Base-by-base conservation (phyloP, 371 early-diverging fungal genomes). In the Rhizopus stolonifer region DNA sequence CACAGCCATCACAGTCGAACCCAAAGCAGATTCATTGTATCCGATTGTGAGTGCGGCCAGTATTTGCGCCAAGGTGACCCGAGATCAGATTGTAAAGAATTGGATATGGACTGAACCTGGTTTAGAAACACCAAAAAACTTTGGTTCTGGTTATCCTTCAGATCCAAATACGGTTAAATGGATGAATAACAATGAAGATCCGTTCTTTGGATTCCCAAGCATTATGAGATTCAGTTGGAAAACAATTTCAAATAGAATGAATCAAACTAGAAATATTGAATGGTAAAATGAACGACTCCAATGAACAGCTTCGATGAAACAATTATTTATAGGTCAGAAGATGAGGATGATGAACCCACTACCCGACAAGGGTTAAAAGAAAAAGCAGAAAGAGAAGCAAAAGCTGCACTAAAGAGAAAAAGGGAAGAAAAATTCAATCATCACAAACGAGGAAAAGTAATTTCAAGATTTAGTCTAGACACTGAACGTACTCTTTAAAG, bases 41-140 rank as follows among this genome's bases (percentile, higher is more conserved):
- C 95, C 98, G 3, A 86, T 92, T 46, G 99, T 99, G n/a, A 89
- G 91, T 63, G 99, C 96, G 0, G 99, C 99, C 1, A 93, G 94
- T 83, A 99, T 99, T 39, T 88, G 92, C 61, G 99, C 99, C 29
- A 99, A 99, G 72, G 95, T 98, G 9, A 91, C 89, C 3, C 82
- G 99, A 15, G 99, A 99, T 72, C 81, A 80, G 36, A 77, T 90
- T 9, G 58, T 99, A 21, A 66, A 80, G 34, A 65, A 87, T 45
- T 97, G 97, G 97, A 52, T 65, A 23, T 96, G 93, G 81, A 73
- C 75, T 21, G 96, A 95, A 60, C 52, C 62, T 3, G 79, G 54
- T 34, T 62, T 79, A 18, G 67, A 65, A 2, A 60, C 46, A 19
- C 79, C 84, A 0, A 79, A 72, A 15, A 55, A 65, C 2, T 94